These are phyloP conservation scores for Saururus chinensis DNA, from an alignment of 164 flowering plant genomes.

Conservation along the genomic window DNA sequence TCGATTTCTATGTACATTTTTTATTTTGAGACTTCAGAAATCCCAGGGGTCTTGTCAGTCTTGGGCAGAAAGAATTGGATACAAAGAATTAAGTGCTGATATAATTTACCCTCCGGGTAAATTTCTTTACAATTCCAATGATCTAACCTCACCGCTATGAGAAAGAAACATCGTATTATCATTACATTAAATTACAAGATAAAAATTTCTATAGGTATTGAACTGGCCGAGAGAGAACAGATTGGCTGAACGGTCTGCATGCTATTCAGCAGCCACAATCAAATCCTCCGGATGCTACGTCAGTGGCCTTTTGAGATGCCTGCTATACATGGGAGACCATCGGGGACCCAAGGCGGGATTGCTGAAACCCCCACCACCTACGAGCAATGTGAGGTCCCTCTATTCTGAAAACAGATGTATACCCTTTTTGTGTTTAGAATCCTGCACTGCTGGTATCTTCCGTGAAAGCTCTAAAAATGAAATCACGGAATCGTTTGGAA, in stretches of 20 bases:
- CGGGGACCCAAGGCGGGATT: background rate
- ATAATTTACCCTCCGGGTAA: too few species aligned
- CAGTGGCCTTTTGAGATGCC: background rate
- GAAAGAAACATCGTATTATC: background rate
- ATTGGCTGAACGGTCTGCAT: background rate
- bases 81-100: too few species aligned
- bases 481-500: constrained; percentile 70
- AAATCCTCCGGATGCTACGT: background rate
- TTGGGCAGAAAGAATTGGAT: too few species aligned
- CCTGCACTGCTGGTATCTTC: constrained; percentile 29
- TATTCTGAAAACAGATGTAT: background rate
- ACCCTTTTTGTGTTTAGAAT: background rate
- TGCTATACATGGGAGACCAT: background rate
- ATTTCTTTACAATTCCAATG: background rate
- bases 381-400: background rate
- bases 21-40: too few species aligned
- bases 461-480: constrained; percentile 46
- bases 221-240: background rate
- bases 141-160: background rate
- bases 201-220: background rate
- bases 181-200: background rate
- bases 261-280: background rate
- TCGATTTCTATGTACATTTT: too few species aligned
- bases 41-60: too few species aligned
- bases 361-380: background rate